Evolutionary conservation across 345 rosid species (phyloP).

Genomic region (Punica granatum): DNA sequence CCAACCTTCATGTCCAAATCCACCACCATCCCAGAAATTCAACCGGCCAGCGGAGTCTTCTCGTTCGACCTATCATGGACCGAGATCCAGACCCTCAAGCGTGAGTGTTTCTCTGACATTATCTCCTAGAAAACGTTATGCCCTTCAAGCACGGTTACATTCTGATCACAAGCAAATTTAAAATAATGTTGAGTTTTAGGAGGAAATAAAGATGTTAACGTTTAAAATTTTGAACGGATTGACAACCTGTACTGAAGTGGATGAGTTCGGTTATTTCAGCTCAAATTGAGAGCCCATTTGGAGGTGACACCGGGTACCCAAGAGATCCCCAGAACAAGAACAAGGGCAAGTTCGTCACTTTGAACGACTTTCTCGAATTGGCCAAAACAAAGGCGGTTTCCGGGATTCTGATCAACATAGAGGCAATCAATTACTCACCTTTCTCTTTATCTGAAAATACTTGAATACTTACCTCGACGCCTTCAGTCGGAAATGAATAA

Average conservation of each 20-base stretch:
- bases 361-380: conserved; percentile 54
- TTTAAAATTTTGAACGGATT: no score
- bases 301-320: conserved; percentile 10
- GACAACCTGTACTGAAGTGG: not conserved
- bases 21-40: conserved; percentile 55
- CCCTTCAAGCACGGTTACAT: not conserved
- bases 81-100: conserved; percentile 71
- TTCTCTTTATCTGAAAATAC: not conserved
- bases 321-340: conserved; percentile 67
- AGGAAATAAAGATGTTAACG: no score
- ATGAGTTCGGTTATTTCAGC: conserved; percentile 41
- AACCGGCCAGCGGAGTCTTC: conserved; percentile 51
- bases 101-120: conserved; percentile 26
- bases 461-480: not conserved
- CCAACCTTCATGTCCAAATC: conserved; percentile 45
- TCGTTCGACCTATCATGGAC: conserved; percentile 86
- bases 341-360: conserved; percentile 55
- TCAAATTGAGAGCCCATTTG: conserved; percentile 54
- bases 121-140: not conserved
- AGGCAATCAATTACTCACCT: conserved; percentile 25
- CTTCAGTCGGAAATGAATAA: no score
- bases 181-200: no score
- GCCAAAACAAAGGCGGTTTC: conserved; percentile 64
- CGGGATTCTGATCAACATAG: conserved; percentile 65
- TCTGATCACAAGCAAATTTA: not conserved